Percentiles rank a stretch among this genome's conserved stretches.
These are phyloP conservation scores for Penicillium daleae DNA, from an alignment of 495 filamentous ascomycete genomes.

Conservation along the genomic window DNA sequence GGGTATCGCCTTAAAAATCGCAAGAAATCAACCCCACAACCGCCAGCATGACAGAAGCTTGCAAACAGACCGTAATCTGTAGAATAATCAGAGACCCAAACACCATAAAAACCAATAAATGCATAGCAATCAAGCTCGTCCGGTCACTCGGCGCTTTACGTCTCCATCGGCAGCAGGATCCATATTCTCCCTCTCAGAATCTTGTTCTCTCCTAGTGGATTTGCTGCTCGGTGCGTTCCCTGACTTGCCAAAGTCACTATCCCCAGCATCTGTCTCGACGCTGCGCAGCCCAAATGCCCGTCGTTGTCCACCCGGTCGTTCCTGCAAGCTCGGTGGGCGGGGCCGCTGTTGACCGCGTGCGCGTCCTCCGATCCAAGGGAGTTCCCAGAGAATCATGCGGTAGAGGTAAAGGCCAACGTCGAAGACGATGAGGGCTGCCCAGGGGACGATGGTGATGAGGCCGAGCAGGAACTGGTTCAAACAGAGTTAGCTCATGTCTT, in stretches of 20 bases:
- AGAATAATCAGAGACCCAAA: background rate
- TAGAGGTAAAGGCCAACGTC: constrained; percentile 68
- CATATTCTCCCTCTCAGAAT: constrained; percentile 20
- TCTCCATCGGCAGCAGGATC: constrained; percentile 10
- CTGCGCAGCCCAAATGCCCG: constrained; percentile 53
- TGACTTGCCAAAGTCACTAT: background rate
- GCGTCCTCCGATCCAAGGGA: constrained; percentile 66
- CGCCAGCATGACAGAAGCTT: constrained; percentile 4
- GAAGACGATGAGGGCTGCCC: constrained; percentile 66
- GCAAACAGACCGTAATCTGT: background rate
- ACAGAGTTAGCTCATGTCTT: background rate
- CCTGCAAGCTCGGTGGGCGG: constrained; percentile 64
- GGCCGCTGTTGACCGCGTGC: constrained; percentile 64
- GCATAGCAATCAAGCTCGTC: constrained; percentile 16
- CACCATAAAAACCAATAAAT: background rate
- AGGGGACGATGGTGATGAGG: constrained; percentile 66
- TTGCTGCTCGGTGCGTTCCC: background rate
- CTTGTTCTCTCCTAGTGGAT: background rate
- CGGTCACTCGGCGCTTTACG: constrained; percentile 18
- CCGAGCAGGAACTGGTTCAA: constrained; percentile 62
- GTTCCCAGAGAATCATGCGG: constrained; percentile 59
- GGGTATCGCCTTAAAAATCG: background rate
- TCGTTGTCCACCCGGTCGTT: constrained; percentile 58
- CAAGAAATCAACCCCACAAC: background rate
- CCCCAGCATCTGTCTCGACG: constrained; percentile 19